Conservation (phyloP, 2,329 filamentous ascomycete genomes). For the Catunica adiposa region DNA sequence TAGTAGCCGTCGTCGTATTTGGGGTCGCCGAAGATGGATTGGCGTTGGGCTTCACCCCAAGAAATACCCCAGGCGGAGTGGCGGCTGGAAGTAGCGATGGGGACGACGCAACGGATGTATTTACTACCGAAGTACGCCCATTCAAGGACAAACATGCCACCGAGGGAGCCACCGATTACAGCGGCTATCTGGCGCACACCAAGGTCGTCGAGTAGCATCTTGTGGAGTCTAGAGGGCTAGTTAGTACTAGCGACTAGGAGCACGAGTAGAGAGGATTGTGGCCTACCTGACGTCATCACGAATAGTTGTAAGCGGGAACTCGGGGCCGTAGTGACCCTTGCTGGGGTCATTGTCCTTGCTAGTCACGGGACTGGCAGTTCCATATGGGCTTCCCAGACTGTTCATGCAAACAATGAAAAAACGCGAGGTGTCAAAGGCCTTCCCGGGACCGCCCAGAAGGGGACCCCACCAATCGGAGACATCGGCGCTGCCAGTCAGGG, state of each 20-base stretch:
- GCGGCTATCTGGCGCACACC: conserved; percentile 63
- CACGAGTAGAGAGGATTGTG: not conserved
- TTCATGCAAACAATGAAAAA: conserved; percentile 84
- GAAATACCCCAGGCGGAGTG: conserved; percentile 85
- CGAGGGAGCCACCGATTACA: conserved; percentile 71
- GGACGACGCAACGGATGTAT: conserved; percentile 65
- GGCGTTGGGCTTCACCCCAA: conserved; percentile 76
- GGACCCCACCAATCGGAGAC: conserved; percentile 83
- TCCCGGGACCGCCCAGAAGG: conserved; percentile 57
- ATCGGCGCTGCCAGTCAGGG: conserved; percentile 70
- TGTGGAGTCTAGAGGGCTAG: conserved; percentile 45
- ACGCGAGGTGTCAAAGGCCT: conserved; percentile 63
- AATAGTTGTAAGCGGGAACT: conserved; percentile 91
- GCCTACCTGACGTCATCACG: conserved; percentile 84
- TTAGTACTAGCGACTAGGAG: not conserved
- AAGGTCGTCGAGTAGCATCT: conserved; percentile 61
- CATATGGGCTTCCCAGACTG: conserved; percentile 70
- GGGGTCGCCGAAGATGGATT: conserved; percentile 93
- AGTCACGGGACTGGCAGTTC: conserved; percentile 76
- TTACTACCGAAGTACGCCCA: conserved; percentile 83
- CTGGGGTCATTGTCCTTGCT: conserved; percentile 63
- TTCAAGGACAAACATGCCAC: conserved; percentile 80
- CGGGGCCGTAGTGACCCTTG: conserved; percentile 73
- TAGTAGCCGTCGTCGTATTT: conserved; percentile 99
- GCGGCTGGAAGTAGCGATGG: conserved; percentile 68